Conservation (phyloP, 257 asterid genomes). For the Solanum sitiens region DNA sequence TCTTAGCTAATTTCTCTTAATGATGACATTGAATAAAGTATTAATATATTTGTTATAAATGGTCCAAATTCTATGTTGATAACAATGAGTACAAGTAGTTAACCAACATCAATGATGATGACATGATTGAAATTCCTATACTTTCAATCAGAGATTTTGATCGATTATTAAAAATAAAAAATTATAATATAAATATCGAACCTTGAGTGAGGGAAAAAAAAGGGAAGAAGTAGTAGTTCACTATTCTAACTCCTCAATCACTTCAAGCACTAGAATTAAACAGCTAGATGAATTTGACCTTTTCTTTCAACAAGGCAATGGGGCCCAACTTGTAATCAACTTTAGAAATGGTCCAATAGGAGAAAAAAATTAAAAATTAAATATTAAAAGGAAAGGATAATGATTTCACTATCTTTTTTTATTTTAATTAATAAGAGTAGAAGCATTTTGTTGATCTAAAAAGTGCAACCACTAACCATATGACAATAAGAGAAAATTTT, state of each 20-base stretch:
- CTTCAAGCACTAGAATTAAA: background rate
- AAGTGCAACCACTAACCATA: slow-evolving; percentile 13
- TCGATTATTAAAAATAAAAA: too few species aligned
- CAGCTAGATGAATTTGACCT: background rate
- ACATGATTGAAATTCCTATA: too few species aligned
- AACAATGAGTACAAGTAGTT: background rate
- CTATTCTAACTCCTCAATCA: background rate
- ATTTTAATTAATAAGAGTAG: background rate
- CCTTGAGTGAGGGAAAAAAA: background rate
- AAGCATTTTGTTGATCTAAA: slow-evolving; percentile 9
- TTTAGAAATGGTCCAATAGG: slow-evolving; percentile 3
- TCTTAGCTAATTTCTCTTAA: background rate
- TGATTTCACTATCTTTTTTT: background rate
- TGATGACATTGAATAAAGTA: background rate
- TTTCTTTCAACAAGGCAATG: background rate
- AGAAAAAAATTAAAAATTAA: background rate
- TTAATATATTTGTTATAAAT: background rate
- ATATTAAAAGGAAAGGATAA: background rate
- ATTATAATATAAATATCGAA: background rate
- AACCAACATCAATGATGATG: background rate
- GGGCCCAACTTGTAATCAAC: background rate
- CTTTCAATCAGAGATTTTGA: background rate
- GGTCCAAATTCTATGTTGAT: background rate
- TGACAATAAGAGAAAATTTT: background rate
- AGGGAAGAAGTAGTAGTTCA: background rate